Base-by-base conservation (phyloP, 108 stramenopile species). In the Discostella pseudostelligera region DNA sequence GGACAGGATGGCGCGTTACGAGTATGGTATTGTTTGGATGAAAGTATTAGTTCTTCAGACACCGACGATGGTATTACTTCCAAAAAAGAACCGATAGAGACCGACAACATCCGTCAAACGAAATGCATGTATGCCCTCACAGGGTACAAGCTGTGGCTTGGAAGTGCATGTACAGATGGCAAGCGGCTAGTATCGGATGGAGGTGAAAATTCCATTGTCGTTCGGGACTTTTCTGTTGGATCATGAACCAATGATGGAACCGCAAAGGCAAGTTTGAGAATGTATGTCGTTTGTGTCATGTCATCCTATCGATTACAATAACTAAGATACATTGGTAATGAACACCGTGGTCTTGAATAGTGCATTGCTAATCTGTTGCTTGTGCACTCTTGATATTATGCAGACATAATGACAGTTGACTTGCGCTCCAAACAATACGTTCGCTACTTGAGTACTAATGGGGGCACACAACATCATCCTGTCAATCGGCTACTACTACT, bases 81-180 rank as follows among this genome's bases (percentile, higher is more conserved):
- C 35, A 37, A 19, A 19, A 26, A 29, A 39, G 43, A 51, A 36
- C 21, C 24, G 14, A 50, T 2, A 10, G 42, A 32, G 3, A 32
- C 55, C 11, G 53, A 35, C 1, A 76, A 59, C 46, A 47, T 39
- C 54, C 35, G 14, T 39, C 50, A 53, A 54, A 68, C 74, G 0
- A 62, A 63, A 35, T 83, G 78, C 29, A 24, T 84, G 20, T 90
- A 90, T 66, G 78, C 80, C 2, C 61, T 90, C 39, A 67, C 80
- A 3, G 89, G 89, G 24, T 90, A 87, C 83, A 90, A 90, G 56
- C 76, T 84, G 0, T 90, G 89, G 89, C 59, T 87, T 24, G 82
- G 83, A 16, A 74, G 77, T 25, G 67, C 87, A 17, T 87, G 79
- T 39, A 85, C 79, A 12, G 81, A 83, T 59, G 81, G 78, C 13